These are phyloP conservation scores for Jatropha curcas DNA, from an alignment of 345 rosid genomes.

Conservation along the genomic window DNA sequence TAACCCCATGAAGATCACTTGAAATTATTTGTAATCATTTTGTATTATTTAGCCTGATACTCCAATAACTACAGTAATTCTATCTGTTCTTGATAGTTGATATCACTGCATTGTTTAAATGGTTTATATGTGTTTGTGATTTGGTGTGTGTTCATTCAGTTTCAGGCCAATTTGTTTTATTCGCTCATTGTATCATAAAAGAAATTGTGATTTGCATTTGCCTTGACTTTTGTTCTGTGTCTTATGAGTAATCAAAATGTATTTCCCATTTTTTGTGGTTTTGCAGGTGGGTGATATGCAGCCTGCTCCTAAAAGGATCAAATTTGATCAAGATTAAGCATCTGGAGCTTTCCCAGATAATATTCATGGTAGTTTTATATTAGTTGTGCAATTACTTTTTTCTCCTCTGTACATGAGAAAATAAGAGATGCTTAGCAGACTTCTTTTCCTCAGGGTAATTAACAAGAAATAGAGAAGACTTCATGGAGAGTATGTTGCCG, in stretches of 20 bases:
- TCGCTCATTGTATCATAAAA: neutral
- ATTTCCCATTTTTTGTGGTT: neutral
- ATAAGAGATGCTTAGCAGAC: too few species aligned
- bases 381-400: neutral
- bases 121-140: neutral
- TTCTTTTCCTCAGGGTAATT: too few species aligned
- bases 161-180: neutral
- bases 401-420: too few species aligned
- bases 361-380: neutral
- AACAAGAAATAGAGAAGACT: too few species aligned
- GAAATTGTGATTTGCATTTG: neutral
- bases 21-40: neutral
- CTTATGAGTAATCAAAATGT: neutral
- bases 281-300: conserved; percentile 63
- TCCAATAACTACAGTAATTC: neutral
- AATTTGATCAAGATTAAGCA: conserved; percentile 60
- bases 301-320: conserved; percentile 70
- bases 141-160: neutral
- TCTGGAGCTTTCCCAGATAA: too few species aligned
- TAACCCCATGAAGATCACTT: neutral
- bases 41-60: neutral
- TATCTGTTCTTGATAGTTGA: too few species aligned
- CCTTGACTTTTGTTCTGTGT: neutral
- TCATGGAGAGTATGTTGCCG: too few species aligned
- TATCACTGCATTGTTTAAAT: neutral